Evolutionary conservation across 148 eudicot genomes (phyloP), one percentile per base, ranked within the genome.

Genomic region (Drosera capensis): DNA sequence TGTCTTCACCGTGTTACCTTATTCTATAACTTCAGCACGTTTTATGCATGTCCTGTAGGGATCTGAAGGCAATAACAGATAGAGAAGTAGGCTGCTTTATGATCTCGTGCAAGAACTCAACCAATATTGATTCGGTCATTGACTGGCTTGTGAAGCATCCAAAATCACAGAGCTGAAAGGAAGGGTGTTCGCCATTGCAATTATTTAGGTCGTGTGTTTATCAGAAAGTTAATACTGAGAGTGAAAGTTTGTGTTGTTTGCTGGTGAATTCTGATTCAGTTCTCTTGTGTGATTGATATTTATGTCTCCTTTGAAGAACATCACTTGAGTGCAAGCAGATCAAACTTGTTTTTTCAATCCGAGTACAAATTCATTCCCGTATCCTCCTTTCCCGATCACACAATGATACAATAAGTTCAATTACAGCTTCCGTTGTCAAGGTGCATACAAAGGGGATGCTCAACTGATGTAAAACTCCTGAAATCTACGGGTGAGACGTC

Each of bases 71-170:
- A n/a, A 84, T 90, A 34, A 72, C 76, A n/a, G 87, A 85, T 56
- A 63, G 95, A 65, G 99, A 90, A 54, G 99, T 90, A 14, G 84
- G 99, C 82, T 90, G 99, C 88, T 90, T 55, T 46, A 90, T 85
- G 99, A 81, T 90, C 63, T 90, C 99, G 4, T 90, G 99, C 84
- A 90, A 90, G 80, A 85, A 80, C 77, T 85, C 95, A 1, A 84
- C 95, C 38, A 90, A 90, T 74, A 85, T 90, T 39, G 99, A 84
- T 55, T 48, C 78, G 25, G 99, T 90, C 45, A 80, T 85, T 25
- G 87, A 90, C 38, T 84, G 99, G 95, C 95, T 90, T 11, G 87
- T 90, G 58, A 90, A 90, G 88, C 99, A 90, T 55, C 81, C 95
- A 14, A 90, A 84, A 60, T 78, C 93, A 37, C 80, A 78, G 72